Evolutionary conservation across 192 early-diverging fungal species (phyloP), one percentile per base, ranked within the genome.

Genomic region (Gaertneriomyces semiglobifer): DNA sequence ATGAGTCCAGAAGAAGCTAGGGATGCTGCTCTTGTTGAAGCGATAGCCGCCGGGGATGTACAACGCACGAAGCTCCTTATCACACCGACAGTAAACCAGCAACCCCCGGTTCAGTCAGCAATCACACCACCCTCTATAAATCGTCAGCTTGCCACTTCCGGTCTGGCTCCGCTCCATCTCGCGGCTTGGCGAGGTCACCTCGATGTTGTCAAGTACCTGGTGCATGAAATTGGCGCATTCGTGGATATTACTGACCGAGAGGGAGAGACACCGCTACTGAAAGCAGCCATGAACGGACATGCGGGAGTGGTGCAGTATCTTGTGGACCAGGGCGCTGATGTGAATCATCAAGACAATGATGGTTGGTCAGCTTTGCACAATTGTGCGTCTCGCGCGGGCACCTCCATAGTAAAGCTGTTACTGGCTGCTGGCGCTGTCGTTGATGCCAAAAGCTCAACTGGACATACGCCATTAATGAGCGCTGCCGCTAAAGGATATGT

Each of bases 321-420:
- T 41, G 45, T 90, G 16, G 66, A 72, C 40, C 75, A 78, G 4
- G 73, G 79, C 9, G 89, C 89, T 6, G 79, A 90, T 58, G 78
- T 88, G 12, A 69, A 84, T 60, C 82, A 84, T 47, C 65, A 72
- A 16, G 92, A 94, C 71, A 81, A 79, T 58, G 89, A 91, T 53
- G 89, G 90, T 0, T 92, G 88, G 88, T 89, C 90, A 7, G 84
- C 90, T 4, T 79, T 94, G 39, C 92, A 93, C 74, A 92, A 93
- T 67, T 86, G 90, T 33, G 79, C 79, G 38, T 77, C 85, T 4
- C 73, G 77, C 16, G 90, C 90, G 2, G 77, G 86, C 58, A 63
- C 84, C 4, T 69, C 74, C 18, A 81, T 87, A 62, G 85, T 79
- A 0, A 68, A 75, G 44, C 74, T 83, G 42, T 69, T 93, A 33